These are phyloP conservation scores for Biscutella laevigata DNA, from an alignment of 441 rosid species.

Conservation along the genomic window DNA sequence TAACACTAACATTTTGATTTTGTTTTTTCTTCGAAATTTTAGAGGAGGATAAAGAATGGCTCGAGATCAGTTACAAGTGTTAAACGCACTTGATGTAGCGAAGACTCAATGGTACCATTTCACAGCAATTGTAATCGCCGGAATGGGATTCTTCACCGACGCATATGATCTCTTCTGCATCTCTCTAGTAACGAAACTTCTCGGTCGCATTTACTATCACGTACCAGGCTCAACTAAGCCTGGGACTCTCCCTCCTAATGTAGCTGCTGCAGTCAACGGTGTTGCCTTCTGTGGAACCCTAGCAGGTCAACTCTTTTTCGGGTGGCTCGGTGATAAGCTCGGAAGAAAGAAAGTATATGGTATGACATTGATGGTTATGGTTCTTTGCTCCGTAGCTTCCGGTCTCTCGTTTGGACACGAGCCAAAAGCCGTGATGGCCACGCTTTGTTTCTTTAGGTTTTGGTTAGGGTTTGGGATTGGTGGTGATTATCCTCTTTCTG, in stretches of 20 bases:
- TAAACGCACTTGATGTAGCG: conserved; percentile 53
- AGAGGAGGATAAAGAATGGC: no score
- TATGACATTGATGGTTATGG: conserved; percentile 42
- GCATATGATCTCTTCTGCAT: conserved; percentile 58
- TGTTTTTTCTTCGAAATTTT: no score
- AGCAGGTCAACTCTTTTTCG: conserved; percentile 52
- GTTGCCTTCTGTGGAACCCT: conserved; percentile 58
- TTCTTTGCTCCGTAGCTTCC: conserved; percentile 36
- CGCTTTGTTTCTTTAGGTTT: conserved; percentile 48
- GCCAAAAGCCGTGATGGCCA: conserved; percentile 33
- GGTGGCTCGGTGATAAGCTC: conserved; percentile 58
- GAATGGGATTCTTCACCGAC: conserved; percentile 66
- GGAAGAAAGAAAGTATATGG: conserved; percentile 55
- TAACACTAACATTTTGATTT: no score
- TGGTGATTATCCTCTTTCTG: conserved; percentile 55
- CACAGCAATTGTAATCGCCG: conserved; percentile 54
- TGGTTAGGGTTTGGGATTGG: conserved; percentile 66
- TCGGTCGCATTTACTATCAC: conserved; percentile 53
- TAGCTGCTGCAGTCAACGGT: conserved; percentile 41
- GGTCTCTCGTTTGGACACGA: conserved; percentile 41
- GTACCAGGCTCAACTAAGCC: conserved; percentile 23
- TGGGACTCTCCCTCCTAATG: conserved; percentile 44
- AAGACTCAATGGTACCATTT: conserved; percentile 67
- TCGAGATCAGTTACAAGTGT: conserved; percentile 35
- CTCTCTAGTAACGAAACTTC: conserved; percentile 44